Evolutionary conservation across 140 eudicot genomes (phyloP).

Genomic region (Cichorium intybus): DNA sequence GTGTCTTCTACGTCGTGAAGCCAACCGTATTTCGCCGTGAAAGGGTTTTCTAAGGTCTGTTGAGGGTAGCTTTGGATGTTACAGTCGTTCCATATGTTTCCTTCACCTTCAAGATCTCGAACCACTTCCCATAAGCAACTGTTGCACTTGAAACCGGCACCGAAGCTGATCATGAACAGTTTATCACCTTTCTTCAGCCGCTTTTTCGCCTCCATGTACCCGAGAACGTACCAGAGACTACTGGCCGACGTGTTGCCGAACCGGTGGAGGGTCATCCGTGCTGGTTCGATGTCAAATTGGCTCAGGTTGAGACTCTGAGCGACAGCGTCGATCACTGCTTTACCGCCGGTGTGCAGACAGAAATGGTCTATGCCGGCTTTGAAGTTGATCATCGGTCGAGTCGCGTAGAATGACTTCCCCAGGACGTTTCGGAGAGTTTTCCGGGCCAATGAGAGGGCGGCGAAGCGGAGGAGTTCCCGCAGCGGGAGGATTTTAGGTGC

Average conservation of each 20-base stretch:
- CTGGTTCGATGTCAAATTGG: conserved; percentile 78
- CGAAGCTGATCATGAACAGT: conserved; percentile 82
- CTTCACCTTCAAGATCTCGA: conserved; percentile 63
- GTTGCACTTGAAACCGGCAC: conserved; percentile 96
- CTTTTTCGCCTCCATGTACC: conserved; percentile 89
- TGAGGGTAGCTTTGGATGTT: conserved; percentile 60
- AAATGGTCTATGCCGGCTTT: conserved; percentile 83
- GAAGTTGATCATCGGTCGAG: conserved; percentile 59
- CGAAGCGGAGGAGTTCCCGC: conserved; percentile 55
- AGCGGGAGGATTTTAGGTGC: conserved; percentile 69
- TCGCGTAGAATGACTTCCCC: conserved; percentile 31
- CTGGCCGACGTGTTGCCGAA: conserved; percentile 96
- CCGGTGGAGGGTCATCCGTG: conserved; percentile 87
- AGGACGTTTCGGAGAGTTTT: conserved; percentile 23
- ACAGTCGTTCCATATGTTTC: conserved; percentile 71
- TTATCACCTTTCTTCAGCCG: conserved; percentile 75
- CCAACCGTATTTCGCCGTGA: conserved; percentile 72
- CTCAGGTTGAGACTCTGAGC: conserved; percentile 50
- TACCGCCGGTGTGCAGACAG: conserved; percentile 90
- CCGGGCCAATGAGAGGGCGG: conserved; percentile 15
- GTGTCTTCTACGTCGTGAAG: conserved; percentile 50
- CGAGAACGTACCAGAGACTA: conserved; percentile 88
- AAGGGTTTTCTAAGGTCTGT: conserved; percentile 54
- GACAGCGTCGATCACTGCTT: conserved; percentile 86
- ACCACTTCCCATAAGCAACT: conserved; percentile 88